phyloP scores from a whole-genome alignment of 1,284 basidiomycete species.

The Sanghuangporus sanghuang region DNA sequence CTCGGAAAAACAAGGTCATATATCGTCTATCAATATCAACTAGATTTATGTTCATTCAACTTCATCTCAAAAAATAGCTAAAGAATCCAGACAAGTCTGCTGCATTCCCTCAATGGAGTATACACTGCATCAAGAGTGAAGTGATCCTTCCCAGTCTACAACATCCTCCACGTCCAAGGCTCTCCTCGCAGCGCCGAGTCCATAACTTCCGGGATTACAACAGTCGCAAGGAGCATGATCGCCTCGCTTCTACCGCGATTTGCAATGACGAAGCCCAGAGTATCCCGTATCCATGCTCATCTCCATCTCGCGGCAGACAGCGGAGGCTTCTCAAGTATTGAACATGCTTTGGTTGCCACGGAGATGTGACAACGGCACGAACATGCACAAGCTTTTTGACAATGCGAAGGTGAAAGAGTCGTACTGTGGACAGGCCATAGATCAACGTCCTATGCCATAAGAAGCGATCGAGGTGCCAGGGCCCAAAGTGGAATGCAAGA shows the following conservation, averaged over 20 bases:
- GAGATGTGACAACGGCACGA: not conserved
- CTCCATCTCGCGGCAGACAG: not conserved
- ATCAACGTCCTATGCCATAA: not conserved
- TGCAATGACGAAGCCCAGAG: not conserved
- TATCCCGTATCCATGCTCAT: not conserved
- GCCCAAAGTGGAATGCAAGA: not conserved
- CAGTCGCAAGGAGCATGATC: not conserved
- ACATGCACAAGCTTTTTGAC: not conserved
- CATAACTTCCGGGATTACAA: not conserved
- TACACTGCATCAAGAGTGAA: no score
- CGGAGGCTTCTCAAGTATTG: not conserved
- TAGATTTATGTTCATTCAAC: no score
- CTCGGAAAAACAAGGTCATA: not conserved
- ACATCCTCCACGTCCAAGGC: no score
- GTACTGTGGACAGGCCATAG: not conserved
- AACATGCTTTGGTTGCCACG: not conserved
- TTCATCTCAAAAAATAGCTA: no score
- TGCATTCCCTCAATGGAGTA: no score
- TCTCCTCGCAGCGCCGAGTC: no score
- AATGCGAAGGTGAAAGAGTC: not conserved
- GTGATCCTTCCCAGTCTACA: not conserved
- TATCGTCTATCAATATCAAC: not conserved
- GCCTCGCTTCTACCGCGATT: not conserved
- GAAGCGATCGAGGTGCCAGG: not conserved
- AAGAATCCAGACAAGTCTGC: no score